Base-by-base conservation (phyloP, 805 yeast genomes). In the Wickerhamomyces chaumierensis region DNA sequence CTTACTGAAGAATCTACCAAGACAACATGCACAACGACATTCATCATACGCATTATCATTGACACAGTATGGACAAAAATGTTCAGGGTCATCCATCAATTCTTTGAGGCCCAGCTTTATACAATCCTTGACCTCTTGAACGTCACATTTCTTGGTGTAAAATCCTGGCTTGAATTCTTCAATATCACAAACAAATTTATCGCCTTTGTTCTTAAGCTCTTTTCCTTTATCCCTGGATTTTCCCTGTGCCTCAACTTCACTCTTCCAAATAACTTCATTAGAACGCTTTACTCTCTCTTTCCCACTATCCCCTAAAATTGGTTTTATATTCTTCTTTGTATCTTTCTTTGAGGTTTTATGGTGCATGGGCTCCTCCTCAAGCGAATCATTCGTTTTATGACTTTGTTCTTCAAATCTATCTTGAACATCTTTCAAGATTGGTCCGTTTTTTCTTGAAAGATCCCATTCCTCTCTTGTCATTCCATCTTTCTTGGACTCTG, bases 21-120 rank as follows among this genome's bases (percentile, higher is more conserved):
- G 45, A 32, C 55, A 50, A 32, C 56, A 52, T 8, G 56, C 55
- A 40, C 56, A 50, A 13, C 55, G 55, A 31, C 56, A 52, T 32
- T 50, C 55, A 41, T 52, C 56, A 34, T 48, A 50, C 2, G 48
- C 53, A 32, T 52, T 52, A 33, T 50, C 45, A 36, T 50, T 52
- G n/a, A 38, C 47, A 39, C 56, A 52, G 29, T 48, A 50, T 1
- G 56, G 56, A 23, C 56, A 52, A 27, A 49, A 49, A 18, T 48
- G 42, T 19, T 42, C 45, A 4, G 52, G 52, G 33, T 52, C 48
- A 16, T 47, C 42, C 18, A 46, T 41, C 32, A 52, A 39, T 20
- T 25, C 36, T 20, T 29, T 37, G 16, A 52, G 46, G 6, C 52
- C 51, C 16, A 49, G 50, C 31, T 49, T 47, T 35, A 52, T 45